These are phyloP conservation scores for Xylaria digitata DNA, from an alignment of 2,329 filamentous ascomycete genomes.

Conservation along the genomic window DNA sequence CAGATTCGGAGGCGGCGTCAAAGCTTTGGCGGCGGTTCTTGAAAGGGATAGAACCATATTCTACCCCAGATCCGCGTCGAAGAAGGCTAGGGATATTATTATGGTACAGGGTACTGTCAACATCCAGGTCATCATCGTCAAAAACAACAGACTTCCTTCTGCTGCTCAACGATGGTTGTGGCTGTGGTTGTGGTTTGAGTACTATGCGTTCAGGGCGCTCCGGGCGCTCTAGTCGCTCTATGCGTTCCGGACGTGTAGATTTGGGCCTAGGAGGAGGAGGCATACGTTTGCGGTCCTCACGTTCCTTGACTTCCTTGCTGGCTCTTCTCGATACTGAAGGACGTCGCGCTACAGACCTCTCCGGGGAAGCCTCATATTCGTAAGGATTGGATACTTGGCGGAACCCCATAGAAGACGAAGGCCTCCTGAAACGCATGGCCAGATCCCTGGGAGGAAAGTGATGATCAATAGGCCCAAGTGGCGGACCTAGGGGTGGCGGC, in stretches of 20 bases:
- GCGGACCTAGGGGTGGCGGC: constrained; percentile 36
- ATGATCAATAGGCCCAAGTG: constrained; percentile 39
- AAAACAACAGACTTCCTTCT: constrained; percentile 48
- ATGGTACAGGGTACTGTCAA: constrained; percentile 40
- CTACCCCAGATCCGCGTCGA: constrained; percentile 44
- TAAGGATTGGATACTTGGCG: constrained; percentile 53
- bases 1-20: constrained; percentile 28
- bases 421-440: constrained; percentile 50
- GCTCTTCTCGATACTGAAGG: constrained; percentile 55
- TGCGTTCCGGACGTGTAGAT: constrained; percentile 48
- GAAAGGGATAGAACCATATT: constrained; percentile 46
- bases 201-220: constrained; percentile 39
- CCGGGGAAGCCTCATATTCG: constrained; percentile 56
- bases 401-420: constrained; percentile 57
- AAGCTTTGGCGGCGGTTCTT: constrained; percentile 44
- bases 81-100: constrained; percentile 20
- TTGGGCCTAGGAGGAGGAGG: constrained; percentile 60
- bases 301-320: constrained; percentile 55
- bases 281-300: constrained; percentile 61
- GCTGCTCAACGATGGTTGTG: constrained; percentile 41
- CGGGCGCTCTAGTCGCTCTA: constrained; percentile 10
- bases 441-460: constrained; percentile 37
- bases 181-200: constrained; percentile 46
- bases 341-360: constrained; percentile 54
- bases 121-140: constrained; percentile 44